Base-by-base conservation (phyloP, 257 asterid species). In the Gynochthodes officinalis region DNA sequence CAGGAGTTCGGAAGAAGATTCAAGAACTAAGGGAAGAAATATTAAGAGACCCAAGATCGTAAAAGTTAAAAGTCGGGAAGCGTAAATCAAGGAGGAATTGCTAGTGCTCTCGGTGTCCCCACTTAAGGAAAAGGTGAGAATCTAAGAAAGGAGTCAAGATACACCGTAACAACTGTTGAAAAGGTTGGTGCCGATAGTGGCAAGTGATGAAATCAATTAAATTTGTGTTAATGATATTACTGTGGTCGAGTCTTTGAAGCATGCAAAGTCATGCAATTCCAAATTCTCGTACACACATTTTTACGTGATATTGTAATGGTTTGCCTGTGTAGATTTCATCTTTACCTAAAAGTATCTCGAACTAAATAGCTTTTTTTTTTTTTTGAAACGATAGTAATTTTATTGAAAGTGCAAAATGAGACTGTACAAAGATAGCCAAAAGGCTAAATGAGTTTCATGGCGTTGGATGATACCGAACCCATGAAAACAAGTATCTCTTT, bases 81-180 rank as follows among this genome's bases (percentile, higher is more conserved):
- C 82, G 15, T 86, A 85, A 75, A 71, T 87, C 19, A 85, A 78
- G 73, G 84, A 83, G 66, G 48, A 21, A 73, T 87, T 66, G 69
- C 73, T 71, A 77, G 70, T 67, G 82, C 84, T 67, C 81, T 85
- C 19, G 66, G 71, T 70, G 81, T 25, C 76, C 69, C 77, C 69
- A 32, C 13, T 33, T 2, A 14, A 49, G 14, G n/a, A 49, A 69
- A 82, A 80, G 69, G 83, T 25, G 89, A 87, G 53, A 77, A 27
- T 62, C 53, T 87, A 19, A 79, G 74, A 73, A 23, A 42, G 60
- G 76, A 82, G 72, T 28, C 60, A 54, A 71, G 79, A 13, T 48
- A 55, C 32, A 64, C 55, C 4, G 58, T 49, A 63, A 79, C 70
- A 48, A 61, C n/a, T 48, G 64, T 19, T 67, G 82, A 78, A 72